These are phyloP conservation scores for Penicillium glabrum DNA, from an alignment of 2,329 filamentous ascomycete genomes.

Conservation along the genomic window DNA sequence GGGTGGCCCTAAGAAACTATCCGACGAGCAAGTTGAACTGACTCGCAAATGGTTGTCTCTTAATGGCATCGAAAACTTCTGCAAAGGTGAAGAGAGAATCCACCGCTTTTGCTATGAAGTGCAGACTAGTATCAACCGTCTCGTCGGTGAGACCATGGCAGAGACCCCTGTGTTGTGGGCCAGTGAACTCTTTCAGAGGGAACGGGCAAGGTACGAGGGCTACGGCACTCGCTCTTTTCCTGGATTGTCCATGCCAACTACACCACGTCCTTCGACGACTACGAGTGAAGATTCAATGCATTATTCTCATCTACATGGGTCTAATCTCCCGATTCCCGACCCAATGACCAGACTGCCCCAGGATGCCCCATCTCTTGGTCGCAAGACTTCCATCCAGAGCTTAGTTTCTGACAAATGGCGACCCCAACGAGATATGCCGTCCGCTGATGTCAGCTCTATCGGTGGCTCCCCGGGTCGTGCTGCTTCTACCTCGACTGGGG, in stretches of 20 bases:
- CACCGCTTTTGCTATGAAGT: slow-evolving; percentile 92
- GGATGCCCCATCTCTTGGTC: slow-evolving; percentile 39
- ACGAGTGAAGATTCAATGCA: slow-evolving; percentile 45
- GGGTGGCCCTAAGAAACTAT: slow-evolving; percentile 89
- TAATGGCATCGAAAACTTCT: slow-evolving; percentile 86
- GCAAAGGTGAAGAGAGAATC: slow-evolving; percentile 89
- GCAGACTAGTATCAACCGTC: slow-evolving; percentile 77
- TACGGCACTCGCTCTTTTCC: slow-evolving; percentile 38
- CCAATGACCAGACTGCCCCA: slow-evolving; percentile 30
- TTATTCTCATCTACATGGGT: slow-evolving; percentile 26
- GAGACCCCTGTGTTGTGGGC: slow-evolving; percentile 90
- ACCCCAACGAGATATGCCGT: slow-evolving; percentile 56
- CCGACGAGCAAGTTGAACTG: slow-evolving; percentile 89
- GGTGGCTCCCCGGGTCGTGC: slow-evolving; percentile 63
- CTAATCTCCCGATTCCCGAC: slow-evolving; percentile 31
- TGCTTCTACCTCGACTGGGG: slow-evolving; percentile 69
- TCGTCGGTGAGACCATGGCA: slow-evolving; percentile 79
- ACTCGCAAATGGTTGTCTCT: slow-evolving; percentile 80
- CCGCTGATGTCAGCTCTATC: slow-evolving; percentile 60
- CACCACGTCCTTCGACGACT: slow-evolving; percentile 44
- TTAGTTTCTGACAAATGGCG: slow-evolving; percentile 68
- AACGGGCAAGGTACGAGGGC: slow-evolving; percentile 51
- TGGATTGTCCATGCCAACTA: slow-evolving; percentile 45
- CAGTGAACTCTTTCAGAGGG: slow-evolving; percentile 80
- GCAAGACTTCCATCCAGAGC: slow-evolving; percentile 68